Base-by-base conservation (phyloP, 345 rosid genomes). In the Salix koriyanagi region DNA sequence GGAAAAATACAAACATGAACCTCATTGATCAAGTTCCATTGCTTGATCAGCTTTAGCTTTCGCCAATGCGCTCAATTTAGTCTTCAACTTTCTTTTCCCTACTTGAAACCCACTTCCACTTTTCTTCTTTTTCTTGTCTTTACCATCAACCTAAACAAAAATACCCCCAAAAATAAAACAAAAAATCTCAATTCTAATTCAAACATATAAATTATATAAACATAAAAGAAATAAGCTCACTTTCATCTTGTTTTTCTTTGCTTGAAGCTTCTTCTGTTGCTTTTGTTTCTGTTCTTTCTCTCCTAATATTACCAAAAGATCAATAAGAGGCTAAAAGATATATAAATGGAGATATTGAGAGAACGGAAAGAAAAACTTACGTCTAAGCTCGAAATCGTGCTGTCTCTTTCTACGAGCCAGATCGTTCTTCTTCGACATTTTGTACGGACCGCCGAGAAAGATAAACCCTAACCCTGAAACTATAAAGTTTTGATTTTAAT, bases 381-480 rank as follows among this genome's bases (percentile, higher is more conserved):
- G 90, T 83, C 79, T 88, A 34, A 94, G 93, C 44, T 96, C 96
- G 84, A 90, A 94, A 18, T 91, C 97, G 82, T 96, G 87, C 76
- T 89, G 99, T 74, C 81, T 88, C 89, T 89, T 96, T 77, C 99
- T 86, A 11, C 87, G 88, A 56, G 88, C 85, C 80, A 96, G 86
- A 80, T 86, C 82, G 85, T 96, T 96, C 91, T 96, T 96, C 97
- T 94, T 96, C 89, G 99, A 96, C 99, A 96, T 84, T 76, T 80
- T 28, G 64, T n/a, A 30, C 15, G 41, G 39, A 50, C 26, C 14
- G 2, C 67, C 73, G 26, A 68, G 21, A 30, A 44, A 5, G 44
- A 7, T 36, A 69, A 69, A 74, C 82, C 74, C 78, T 74, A 79
- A 75, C 74, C 78, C 78, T 69, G 69, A 42, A 50, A 21, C 61